Conservation (phyloP, 1,284 basidiomycete genomes). For the Volvariella volvacea region DNA sequence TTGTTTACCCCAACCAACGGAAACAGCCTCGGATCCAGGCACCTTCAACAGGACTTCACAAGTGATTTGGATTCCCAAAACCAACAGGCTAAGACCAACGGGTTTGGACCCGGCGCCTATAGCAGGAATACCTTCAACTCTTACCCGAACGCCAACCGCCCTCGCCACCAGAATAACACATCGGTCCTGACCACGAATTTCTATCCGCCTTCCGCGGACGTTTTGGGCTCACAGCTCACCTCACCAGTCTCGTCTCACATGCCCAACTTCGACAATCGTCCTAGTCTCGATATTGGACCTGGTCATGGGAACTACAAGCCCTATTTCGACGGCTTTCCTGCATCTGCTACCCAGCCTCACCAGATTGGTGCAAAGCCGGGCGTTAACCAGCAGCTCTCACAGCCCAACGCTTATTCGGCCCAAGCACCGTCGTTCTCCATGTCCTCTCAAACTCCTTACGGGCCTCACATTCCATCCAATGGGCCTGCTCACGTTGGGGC, state of each 20-base stretch:
- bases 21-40: slow-evolving; percentile 17
- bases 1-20: slow-evolving; percentile 28
- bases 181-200: slow-evolving; percentile 18
- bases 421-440: slow-evolving; percentile 36
- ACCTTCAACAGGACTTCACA: slow-evolving; percentile 25
- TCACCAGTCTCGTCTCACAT: slow-evolving; percentile 29
- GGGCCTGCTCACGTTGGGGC: slow-evolving; percentile 14
- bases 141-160: slow-evolving; percentile 30
- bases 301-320: slow-evolving; percentile 19
- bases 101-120: slow-evolving; percentile 23
- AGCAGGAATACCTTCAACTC: slow-evolving; percentile 27
- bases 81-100: slow-evolving; percentile 37
- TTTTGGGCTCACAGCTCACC: slow-evolving; percentile 24
- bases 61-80: slow-evolving; percentile 26
- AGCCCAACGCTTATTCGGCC: slow-evolving; percentile 9
- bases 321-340: slow-evolving; percentile 27
- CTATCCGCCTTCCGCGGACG: slow-evolving; percentile 23
- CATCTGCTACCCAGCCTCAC: slow-evolving; percentile 20
- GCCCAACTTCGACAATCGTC: slow-evolving; percentile 30
- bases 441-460: slow-evolving; percentile 67
- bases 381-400: slow-evolving; percentile 7
- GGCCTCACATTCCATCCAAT: slow-evolving; percentile 54
- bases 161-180: slow-evolving; percentile 25
- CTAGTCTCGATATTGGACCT: slow-evolving; percentile 35
- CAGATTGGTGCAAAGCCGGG: slow-evolving; percentile 12